A percentile compares a stretch with the other conserved stretches of the same genome.
phyloP scores from a whole-genome alignment of 331 rosid species.

The Cydonia oblonga region DNA sequence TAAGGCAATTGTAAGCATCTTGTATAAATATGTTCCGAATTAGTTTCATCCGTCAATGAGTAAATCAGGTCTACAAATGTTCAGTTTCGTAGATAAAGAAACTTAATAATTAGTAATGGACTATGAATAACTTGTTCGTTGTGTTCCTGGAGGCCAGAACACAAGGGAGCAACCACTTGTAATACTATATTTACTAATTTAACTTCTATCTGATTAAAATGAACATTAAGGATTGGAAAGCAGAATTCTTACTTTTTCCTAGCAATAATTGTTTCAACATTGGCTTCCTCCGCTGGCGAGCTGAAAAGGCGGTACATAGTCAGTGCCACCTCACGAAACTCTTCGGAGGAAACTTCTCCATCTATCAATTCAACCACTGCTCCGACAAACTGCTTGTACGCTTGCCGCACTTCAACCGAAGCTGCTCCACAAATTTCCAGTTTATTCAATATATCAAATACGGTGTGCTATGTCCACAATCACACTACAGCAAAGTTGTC shows the following conservation, averaged over 20 bases:
- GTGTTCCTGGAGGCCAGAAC: background rate
- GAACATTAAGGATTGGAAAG: background rate
- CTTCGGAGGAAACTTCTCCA: slow-evolving; percentile 78
- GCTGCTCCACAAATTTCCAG: slow-evolving; percentile 51
- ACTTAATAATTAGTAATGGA: background rate
- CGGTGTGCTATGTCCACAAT: background rate
- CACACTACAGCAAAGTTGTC: background rate
- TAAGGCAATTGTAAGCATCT: background rate
- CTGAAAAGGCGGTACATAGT: slow-evolving; percentile 41
- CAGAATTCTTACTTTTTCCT: slow-evolving; percentile 41
- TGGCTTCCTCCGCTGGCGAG: slow-evolving; percentile 34
- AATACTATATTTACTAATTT: background rate
- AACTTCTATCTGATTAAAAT: background rate
- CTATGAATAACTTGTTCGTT: background rate
- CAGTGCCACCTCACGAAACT: slow-evolving; percentile 67
- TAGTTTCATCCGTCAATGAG: background rate
- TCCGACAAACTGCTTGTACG: slow-evolving; percentile 74
- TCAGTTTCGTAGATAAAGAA: background rate
- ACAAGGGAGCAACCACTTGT: background rate
- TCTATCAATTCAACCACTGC: slow-evolving; percentile 74
- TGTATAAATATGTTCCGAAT: background rate
- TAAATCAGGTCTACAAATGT: background rate
- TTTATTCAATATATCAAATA: background rate
- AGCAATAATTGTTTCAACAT: slow-evolving; percentile 23
- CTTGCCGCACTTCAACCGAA: slow-evolving; percentile 66